Conservation (phyloP, 2,329 filamentous ascomycete genomes). For the Colletotrichum theobromicola region DNA sequence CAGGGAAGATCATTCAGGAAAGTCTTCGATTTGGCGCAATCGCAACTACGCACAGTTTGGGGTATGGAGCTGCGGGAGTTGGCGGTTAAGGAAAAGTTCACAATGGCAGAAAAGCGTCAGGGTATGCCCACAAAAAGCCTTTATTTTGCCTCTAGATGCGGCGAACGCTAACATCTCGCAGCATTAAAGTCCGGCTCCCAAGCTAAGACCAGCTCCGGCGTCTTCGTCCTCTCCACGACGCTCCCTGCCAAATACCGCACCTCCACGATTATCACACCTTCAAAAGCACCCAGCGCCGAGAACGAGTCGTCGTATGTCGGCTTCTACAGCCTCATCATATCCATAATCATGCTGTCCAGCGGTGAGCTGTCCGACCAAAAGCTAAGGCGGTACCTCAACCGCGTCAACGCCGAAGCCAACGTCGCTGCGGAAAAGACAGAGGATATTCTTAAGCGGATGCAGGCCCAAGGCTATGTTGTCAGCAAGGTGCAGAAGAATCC, state of each 20-base stretch:
- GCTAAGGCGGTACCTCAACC: conserved; percentile 74
- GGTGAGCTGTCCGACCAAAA: conserved; percentile 78
- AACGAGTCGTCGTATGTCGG: conserved; percentile 82
- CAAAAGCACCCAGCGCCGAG: conserved; percentile 66
- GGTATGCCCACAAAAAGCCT: conserved; percentile 49
- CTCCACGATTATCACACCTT: conserved; percentile 71
- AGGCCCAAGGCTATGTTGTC: conserved; percentile 83
- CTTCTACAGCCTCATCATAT: conserved; percentile 80
- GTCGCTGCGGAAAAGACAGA: conserved; percentile 80
- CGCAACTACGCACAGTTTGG: conserved; percentile 72
- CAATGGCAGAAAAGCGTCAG: conserved; percentile 77
- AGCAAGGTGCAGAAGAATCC: conserved; percentile 69
- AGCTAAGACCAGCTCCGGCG: conserved; percentile 64
- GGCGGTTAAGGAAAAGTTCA: conserved; percentile 80
- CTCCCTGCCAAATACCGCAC: conserved; percentile 72
- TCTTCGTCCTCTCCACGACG: conserved; percentile 79
- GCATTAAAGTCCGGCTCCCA: conserved; percentile 52
- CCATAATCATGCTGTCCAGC: conserved; percentile 77
- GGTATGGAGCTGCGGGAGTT: conserved; percentile 94
- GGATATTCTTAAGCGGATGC: conserved; percentile 73
- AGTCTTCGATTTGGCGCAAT: conserved; percentile 80
- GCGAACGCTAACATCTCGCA: conserved; percentile 12
- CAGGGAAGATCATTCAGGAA: conserved; percentile 73
- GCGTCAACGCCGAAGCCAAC: conserved; percentile 77
- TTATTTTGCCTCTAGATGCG: background rate